Evolutionary conservation across 805 yeast species (phyloP), one percentile per base, ranked within the genome.

Genomic region (Candida chauliodis): DNA sequence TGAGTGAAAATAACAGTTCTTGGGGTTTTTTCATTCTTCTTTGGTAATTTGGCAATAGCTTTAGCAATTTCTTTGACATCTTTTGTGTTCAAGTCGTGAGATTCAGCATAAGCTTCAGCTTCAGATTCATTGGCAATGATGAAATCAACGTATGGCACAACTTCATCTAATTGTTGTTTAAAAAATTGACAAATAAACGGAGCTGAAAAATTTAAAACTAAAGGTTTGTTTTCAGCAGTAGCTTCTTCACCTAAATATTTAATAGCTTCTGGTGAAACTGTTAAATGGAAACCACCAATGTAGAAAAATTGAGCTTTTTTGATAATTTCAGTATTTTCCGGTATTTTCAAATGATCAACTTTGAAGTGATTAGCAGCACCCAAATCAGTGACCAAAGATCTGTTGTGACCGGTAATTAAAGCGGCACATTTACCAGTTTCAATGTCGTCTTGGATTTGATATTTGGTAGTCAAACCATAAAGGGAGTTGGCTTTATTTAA

Each of bases 341-440:
- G 86, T 58, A 77, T 77, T 58, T 86, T 81, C 59, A 93, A 76
- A 66, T 93, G 98, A 42, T 78, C 78, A 36, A 91, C 82, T 58
- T 84, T 84, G 81, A 89, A 93, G 66, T 88, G 95, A 74, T 93
- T 93, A 51, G 99, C 99, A 52, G 99, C 99, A 55, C 87, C 96
- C 55, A 93, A 76, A 61, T 93, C 98, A 33, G 99, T 93, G 47
- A 79, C 97, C 59, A 93, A 73, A 19, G 97, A 91, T 70, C 99
- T 82, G 78, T 89, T 70, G 58, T 75, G 76, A 40, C 93, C 95
- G 40, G 80, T 80, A 62, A 93, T 84, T 60, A 93, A 75, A 48
- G 96, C 98, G 40, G 97, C 99, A 74, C 99, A 93, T 63, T 91
- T 91, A 58, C 99, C 99, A 43, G 99, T 93, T 52, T 89, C 85